phyloP scores from a whole-genome alignment of 2,329 filamentous ascomycete genomes.

The Trichoderma simmonsii region DNA sequence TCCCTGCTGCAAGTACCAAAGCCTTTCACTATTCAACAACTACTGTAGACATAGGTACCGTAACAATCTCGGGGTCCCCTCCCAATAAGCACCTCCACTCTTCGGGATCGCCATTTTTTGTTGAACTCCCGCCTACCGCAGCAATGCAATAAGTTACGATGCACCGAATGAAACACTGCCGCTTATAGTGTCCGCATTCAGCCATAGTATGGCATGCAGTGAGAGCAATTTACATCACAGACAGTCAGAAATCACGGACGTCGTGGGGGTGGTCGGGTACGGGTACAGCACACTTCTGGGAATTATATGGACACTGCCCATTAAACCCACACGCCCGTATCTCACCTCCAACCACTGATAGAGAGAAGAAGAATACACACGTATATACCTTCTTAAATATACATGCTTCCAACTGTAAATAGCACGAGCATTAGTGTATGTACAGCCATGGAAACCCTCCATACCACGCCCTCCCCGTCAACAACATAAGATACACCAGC shows the following conservation, averaged over 20 bases:
- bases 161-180: not conserved
- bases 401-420: not conserved
- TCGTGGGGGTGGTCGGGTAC: not conserved
- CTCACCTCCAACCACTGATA: not conserved
- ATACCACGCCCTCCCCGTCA: not conserved
- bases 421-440: not conserved
- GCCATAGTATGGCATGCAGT: not conserved
- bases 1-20: not conserved
- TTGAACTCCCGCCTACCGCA: not conserved
- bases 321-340: not conserved
- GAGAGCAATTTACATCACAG: not conserved
- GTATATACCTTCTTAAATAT: not conserved
- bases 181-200: not conserved
- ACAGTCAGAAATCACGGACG: not conserved
- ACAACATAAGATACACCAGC: not conserved
- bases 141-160: not conserved
- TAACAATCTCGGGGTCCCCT: not conserved
- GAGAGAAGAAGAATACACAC: not conserved
- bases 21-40: not conserved
- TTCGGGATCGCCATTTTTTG: not conserved
- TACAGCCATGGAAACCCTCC: not conserved
- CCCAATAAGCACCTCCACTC: not conserved
- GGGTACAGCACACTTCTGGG: not conserved
- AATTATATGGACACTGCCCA: not conserved
- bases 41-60: not conserved